Conservation (phyloP, 148 eudicot species). For the Rhododendron simsii region DNA sequence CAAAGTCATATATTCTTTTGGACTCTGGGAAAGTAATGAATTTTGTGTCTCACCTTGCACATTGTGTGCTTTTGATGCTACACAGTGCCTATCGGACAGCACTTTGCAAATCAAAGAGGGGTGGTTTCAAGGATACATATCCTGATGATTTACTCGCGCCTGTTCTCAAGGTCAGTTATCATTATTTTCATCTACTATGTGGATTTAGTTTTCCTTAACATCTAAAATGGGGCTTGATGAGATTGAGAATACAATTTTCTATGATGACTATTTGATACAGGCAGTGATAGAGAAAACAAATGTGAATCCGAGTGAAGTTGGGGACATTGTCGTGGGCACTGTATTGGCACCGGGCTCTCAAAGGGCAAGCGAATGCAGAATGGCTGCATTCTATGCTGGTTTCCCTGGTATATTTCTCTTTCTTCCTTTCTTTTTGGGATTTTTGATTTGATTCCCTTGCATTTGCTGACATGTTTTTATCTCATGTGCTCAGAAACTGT, state of each 20-base stretch:
- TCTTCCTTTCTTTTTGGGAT: not conserved
- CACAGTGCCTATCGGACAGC: conserved; percentile 78
- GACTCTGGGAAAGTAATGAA: not conserved
- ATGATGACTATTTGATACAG: conserved; percentile 28
- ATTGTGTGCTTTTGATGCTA: not conserved
- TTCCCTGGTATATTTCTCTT: conserved; percentile 60
- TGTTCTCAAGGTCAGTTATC: conserved; percentile 55
- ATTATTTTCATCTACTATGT: not conserved
- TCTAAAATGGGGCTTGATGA: not conserved
- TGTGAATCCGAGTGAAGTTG: conserved; percentile 88
- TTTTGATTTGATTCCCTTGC: not conserved
- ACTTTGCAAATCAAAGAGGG: conserved; percentile 85
- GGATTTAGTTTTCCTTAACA: not conserved
- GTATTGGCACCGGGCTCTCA: conserved; percentile 92
- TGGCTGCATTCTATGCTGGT: conserved; percentile 98
- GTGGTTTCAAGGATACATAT: conserved; percentile 86
- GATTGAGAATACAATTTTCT: not conserved
- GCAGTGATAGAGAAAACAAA: conserved; percentile 92
- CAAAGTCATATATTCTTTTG: not conserved
- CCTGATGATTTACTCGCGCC: conserved; percentile 95
- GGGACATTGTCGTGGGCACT: conserved; percentile 93
- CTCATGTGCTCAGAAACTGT: conserved; percentile 57
- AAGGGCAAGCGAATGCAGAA: conserved; percentile 91
- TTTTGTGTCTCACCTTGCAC: not conserved
- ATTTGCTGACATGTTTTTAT: not conserved